A percentile compares a stretch with the other conserved stretches of the same genome.
phyloP scores from a whole-genome alignment of 2,329 filamentous ascomycete species.

The Nemania sp. region DNA sequence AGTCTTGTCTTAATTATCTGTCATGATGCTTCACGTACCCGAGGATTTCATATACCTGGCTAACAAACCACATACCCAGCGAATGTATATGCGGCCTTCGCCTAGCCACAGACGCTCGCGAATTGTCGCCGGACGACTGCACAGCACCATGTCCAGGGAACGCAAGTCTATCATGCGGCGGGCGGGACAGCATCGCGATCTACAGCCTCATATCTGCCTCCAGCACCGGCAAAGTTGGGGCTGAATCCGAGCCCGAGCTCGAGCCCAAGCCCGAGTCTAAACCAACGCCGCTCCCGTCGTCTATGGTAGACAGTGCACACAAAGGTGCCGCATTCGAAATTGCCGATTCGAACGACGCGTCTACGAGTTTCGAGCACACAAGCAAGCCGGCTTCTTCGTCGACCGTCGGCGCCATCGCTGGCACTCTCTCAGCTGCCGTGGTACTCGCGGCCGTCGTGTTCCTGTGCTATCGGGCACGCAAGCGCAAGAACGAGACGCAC shows the following conservation, averaged over 20 bases:
- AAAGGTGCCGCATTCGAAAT: neutral
- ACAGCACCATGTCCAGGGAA: constrained; percentile 31
- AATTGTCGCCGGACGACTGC: constrained; percentile 31
- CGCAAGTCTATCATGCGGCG: constrained; percentile 31
- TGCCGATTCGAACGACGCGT: constrained; percentile 1
- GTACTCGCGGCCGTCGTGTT: constrained; percentile 28
- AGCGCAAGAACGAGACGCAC: constrained; percentile 32
- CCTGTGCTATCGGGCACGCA: constrained; percentile 31
- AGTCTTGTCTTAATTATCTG: no score
- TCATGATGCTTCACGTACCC: no score
- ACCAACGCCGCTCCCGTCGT: no score
- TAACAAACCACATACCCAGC: constrained; percentile 13
- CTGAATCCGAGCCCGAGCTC: neutral
- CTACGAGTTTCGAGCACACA: neutral
- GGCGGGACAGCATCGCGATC: constrained; percentile 28
- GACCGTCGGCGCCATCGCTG: constrained; percentile 32
- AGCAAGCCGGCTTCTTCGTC: constrained; percentile 13
- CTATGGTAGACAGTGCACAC: neutral
- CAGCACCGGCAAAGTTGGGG: neutral
- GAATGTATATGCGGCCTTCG: constrained; percentile 33
- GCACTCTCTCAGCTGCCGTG: constrained; percentile 33
- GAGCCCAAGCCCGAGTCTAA: no score
- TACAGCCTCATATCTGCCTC: constrained; percentile 24
- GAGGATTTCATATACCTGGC: neutral
- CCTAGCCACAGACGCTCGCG: constrained; percentile 24